phyloP scores from a whole-genome alignment of 257 asterid species.

The Solanum appendiculatum region DNA sequence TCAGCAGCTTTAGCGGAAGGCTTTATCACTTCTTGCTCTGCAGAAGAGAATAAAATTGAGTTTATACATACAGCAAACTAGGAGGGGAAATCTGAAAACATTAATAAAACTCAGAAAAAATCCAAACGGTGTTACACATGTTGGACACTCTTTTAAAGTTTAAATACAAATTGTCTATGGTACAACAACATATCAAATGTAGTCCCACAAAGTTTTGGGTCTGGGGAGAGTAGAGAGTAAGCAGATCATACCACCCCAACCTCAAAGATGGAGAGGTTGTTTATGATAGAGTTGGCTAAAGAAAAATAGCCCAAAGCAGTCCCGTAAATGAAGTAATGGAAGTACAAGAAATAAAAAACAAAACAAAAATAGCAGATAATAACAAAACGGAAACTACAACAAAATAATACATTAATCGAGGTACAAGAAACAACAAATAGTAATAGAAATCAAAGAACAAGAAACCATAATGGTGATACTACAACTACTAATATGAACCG shows the following conservation, averaged over 20 bases:
- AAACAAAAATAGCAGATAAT: not conserved
- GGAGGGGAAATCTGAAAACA: not conserved
- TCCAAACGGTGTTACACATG: not conserved
- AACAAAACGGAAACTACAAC: not conserved
- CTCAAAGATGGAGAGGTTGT: not conserved
- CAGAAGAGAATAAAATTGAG: not conserved
- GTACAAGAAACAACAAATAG: not conserved
- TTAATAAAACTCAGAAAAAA: not conserved
- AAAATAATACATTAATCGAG: not conserved
- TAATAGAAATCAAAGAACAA: not conserved
- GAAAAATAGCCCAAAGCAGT: not conserved
- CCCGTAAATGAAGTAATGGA: not conserved
- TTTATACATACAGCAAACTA: not conserved
- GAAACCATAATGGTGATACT: not conserved
- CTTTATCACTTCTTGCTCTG: conserved; percentile 30
- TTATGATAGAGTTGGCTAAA: not conserved
- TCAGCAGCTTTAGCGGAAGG: conserved; percentile 26
- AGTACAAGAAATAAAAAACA: not conserved
- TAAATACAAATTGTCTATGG: not conserved
- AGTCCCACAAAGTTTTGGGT: not conserved
- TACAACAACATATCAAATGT: not conserved
- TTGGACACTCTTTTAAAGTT: not conserved
- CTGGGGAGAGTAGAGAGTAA: not conserved
- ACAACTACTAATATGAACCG: not conserved
- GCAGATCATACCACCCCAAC: not conserved